Base-by-base conservation (phyloP, 2,329 filamentous ascomycete species). In the Hyphodiscus sp. region DNA sequence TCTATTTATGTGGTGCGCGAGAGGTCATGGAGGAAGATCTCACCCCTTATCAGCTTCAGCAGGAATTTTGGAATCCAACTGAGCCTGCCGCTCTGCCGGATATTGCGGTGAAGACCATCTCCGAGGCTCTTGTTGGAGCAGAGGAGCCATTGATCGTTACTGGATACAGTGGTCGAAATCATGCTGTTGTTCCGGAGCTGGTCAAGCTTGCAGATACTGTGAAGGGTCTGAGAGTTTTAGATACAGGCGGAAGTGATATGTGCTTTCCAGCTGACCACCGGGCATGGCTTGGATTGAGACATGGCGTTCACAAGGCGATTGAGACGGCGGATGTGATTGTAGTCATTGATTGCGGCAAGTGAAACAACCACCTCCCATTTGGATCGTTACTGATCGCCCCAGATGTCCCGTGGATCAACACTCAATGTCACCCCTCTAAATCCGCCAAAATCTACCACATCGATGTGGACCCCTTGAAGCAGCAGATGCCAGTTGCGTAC, bases 331-430 rank as follows among this genome's bases (percentile, higher is more conserved):
- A 96, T 67, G 81, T 90, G 11, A 95, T 96, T 55, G 61, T 96
- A 1, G 85, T 96, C 2, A 67, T 95, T 20, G 87, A 96, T 69
- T 95, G 90, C 59, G 67, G 64, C 65, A 60, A 38, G 57, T 58
- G 30, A 9, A 10, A 10, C 23, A 38, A 15, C 6, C 45, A 33
- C 6, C 13, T 8, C 41, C 26, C 18, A 23, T 6, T 41, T 1
- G 19, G 33, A 19, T 41, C 2, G 18, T 33, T 19, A 43, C 47
- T 58, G 16, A 56, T 30, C 11, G 9, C 23, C 1, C 15, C 18
- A 66, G 91, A 96, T 65, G 90, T 96, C 0, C 91, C 91, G 0
- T 96, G 91, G 90, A 91, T 96, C 52, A 84, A 86, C n/a, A 94
- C 89, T 0, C 82, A 83, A 16, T 83, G 80, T 68, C 75, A 74